Evolutionary conservation across 1,284 basidiomycete species (phyloP).

Genomic region (Boletus hoseneyae): DNA sequence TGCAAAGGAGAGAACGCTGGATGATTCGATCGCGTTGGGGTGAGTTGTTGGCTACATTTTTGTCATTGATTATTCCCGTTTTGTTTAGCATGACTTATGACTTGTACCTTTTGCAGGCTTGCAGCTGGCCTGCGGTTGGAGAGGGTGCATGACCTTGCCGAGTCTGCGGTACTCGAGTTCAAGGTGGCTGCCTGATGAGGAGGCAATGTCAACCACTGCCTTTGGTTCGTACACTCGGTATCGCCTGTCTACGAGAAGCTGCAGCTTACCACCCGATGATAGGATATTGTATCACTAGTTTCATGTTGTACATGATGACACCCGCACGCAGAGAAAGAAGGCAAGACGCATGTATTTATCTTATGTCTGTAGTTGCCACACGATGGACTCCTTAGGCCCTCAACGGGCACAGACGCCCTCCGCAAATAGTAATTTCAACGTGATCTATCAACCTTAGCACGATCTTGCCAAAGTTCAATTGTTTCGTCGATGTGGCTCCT

Average conservation of each 20-base stretch:
- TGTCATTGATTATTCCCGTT: background rate
- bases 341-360: background rate
- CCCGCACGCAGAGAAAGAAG: background rate
- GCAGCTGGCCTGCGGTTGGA: conserved; percentile 22
- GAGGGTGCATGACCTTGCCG: conserved; percentile 27
- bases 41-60: conserved; percentile 3
- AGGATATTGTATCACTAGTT: conserved; percentile 1
- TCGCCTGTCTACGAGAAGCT: background rate
- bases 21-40: conserved; percentile 23
- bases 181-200: conserved; percentile 15
- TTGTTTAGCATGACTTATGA: background rate
- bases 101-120: conserved; percentile 6
- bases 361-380: background rate
- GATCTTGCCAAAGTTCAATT: too few relatives aligned
- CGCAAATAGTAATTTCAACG: conserved; percentile 1
- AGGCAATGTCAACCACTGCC: background rate
- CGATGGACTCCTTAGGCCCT: conserved; percentile 2
- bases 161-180: conserved; percentile 27
- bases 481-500: too few relatives aligned
- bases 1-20: conserved; percentile 25
- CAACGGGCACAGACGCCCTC: conserved; percentile 10
- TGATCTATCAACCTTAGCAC: background rate
- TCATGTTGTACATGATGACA: background rate
- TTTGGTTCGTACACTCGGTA: background rate
- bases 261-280: background rate